A percentile compares a stretch with the other conserved stretches of the same genome.
These are phyloP conservation scores for Albugo laibachii DNA, from an alignment of 352 stramenopile genomes.

Conservation along the genomic window DNA sequence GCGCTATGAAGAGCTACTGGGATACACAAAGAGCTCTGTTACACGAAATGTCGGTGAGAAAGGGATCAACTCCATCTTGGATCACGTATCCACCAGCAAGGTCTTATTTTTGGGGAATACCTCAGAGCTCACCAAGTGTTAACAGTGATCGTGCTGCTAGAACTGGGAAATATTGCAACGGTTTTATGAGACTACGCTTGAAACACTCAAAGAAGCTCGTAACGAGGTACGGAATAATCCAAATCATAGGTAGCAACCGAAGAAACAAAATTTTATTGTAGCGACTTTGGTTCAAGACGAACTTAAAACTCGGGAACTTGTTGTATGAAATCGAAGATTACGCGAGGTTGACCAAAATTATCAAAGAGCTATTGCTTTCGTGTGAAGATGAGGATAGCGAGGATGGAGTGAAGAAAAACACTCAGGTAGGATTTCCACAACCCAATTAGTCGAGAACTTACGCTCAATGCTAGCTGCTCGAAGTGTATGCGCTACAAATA, in stretches of 20 bases:
- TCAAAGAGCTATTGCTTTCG: constrained; percentile 70
- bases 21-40: constrained; percentile 74
- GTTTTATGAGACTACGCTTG: constrained; percentile 73
- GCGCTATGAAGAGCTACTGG: constrained; percentile 79
- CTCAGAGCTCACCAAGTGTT: not conserved
- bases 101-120: constrained; percentile 2
- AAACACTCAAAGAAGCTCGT: constrained; percentile 63
- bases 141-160: constrained; percentile 8
- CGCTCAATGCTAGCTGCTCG: constrained; percentile 57
- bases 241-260: not conserved
- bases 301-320: constrained; percentile 88
- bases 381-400: constrained; percentile 73
- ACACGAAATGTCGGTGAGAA: constrained; percentile 89
- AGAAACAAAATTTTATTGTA: constrained; percentile 3
- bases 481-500: constrained; percentile 86
- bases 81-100: constrained; percentile 82
- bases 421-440: constrained; percentile 16
- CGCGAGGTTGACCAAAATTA: constrained; percentile 43
- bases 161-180: constrained; percentile 69
- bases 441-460: constrained; percentile 1
- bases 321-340: constrained; percentile 74
- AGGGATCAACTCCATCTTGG: constrained; percentile 89
- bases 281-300: constrained; percentile 92
- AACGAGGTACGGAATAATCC: constrained; percentile 25
- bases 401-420: constrained; percentile 69